Evolutionary conservation across 805 yeast species (phyloP).

Genomic region (Sungouiozyma ichnusensis): DNA sequence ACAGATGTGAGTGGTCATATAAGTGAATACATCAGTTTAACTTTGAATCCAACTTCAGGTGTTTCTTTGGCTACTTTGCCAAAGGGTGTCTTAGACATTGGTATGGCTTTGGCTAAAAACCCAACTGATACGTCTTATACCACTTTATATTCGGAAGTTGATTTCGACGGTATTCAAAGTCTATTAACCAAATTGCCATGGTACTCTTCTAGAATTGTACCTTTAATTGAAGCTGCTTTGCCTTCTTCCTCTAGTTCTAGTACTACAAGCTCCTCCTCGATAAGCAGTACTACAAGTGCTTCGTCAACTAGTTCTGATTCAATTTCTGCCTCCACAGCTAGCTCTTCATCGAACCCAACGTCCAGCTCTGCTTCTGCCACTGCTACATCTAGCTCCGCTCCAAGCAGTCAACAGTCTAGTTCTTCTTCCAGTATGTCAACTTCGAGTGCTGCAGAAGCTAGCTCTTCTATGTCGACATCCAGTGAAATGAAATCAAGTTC

Average conservation of each 20-base stretch:
- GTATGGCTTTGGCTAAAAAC: conserved; percentile 21
- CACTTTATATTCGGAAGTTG: conserved; percentile 23
- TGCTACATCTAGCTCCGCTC: neutral
- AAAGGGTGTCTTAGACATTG: conserved; percentile 15
- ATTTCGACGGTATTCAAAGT: conserved; percentile 18
- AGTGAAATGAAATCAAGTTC: neutral
- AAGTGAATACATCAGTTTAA: conserved; percentile 10
- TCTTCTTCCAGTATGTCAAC: neutral
- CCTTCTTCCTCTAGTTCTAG: conserved; percentile 1
- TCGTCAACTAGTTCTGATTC: neutral
- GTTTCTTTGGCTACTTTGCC: conserved; percentile 12
- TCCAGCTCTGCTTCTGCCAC: neutral
- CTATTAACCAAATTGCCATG: conserved; percentile 29
- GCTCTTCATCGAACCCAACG: neutral
- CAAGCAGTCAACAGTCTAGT: neutral
- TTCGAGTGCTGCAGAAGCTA: neutral
- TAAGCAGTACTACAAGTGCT: neutral
- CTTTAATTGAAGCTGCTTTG: conserved; percentile 7
- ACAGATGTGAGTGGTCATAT: conserved; percentile 14
- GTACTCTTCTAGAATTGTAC: conserved; percentile 24
- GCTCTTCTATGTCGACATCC: neutral
- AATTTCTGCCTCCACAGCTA: neutral
- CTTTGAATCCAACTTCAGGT: conserved; percentile 8
- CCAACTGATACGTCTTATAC: conserved; percentile 25
- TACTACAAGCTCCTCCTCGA: neutral